Percentiles rank a stretch among this genome's conserved stretches.
phyloP scores from a whole-genome alignment of 2,329 filamentous ascomycete species.

The Dothistroma septosporum region DNA sequence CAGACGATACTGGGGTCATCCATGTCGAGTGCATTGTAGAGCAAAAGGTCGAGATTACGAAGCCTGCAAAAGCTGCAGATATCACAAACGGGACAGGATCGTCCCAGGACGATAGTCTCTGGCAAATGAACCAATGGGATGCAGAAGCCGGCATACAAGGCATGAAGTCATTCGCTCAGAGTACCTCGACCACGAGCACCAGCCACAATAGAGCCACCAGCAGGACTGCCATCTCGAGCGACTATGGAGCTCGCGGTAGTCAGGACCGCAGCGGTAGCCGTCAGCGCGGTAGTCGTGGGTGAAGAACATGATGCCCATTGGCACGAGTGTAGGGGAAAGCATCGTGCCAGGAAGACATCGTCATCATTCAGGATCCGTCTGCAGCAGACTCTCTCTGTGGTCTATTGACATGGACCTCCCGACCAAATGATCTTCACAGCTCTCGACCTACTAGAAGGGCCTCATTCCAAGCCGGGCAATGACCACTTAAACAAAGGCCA shows the following conservation, averaged over 20 bases:
- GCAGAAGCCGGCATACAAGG: neutral
- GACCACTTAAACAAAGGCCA: too few species aligned
- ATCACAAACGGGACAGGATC: neutral
- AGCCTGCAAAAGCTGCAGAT: neutral
- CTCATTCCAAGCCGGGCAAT: too few species aligned
- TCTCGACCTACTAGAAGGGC: too few species aligned
- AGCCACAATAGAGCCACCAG: neutral
- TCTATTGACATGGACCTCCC: too few species aligned
- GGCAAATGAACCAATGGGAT: neutral
- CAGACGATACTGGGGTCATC: neutral
- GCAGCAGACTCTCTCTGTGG: too few species aligned
- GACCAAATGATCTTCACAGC: too few species aligned
- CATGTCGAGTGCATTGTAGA: neutral
- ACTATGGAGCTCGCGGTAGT: neutral
- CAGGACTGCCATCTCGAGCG: neutral
- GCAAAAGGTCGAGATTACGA: neutral
- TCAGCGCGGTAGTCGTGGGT: neutral
- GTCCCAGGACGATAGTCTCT: neutral
- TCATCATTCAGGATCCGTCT: too few species aligned
- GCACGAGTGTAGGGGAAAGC: too few species aligned
- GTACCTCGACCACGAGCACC: neutral
- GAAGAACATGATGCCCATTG: neutral
- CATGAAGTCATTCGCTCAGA: neutral
- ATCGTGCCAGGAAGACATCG: too few species aligned
- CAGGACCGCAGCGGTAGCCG: neutral